Evolutionary conservation across 495 filamentous ascomycete species (phyloP).

Genomic region (Penicillium robsamsonii): DNA sequence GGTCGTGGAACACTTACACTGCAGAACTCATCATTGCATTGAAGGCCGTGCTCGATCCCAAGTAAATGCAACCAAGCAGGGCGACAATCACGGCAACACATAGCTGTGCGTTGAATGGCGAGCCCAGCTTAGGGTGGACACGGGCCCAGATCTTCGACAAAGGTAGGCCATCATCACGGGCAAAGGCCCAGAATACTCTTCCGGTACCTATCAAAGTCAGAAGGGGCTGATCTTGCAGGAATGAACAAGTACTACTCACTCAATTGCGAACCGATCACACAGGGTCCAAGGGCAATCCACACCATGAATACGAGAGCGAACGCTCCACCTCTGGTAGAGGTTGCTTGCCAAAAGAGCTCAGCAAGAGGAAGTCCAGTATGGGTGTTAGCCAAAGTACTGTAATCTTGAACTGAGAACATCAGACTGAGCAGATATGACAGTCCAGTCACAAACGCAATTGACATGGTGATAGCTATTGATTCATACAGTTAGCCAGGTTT

Average conservation of each 20-base stretch:
- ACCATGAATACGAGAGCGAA: conserved; percentile 58
- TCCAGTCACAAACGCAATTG: conserved; percentile 47
- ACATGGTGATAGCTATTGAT: conserved; percentile 33
- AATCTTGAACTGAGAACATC: conserved; percentile 48
- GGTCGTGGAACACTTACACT: conserved; percentile 19
- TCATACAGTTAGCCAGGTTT: not conserved
- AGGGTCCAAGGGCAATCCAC: conserved; percentile 48
- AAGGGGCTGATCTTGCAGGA: not conserved
- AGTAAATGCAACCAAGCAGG: conserved; percentile 64
- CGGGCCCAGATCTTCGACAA: conserved; percentile 32
- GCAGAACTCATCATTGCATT: conserved; percentile 64
- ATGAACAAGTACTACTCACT: conserved; percentile 17
- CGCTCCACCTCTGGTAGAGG: conserved; percentile 58
- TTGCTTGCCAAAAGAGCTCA: conserved; percentile 71
- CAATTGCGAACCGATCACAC: conserved; percentile 53
- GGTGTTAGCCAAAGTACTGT: conserved; percentile 30
- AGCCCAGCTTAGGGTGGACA: conserved; percentile 24
- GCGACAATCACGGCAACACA: conserved; percentile 56
- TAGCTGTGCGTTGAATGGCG: conserved; percentile 61
- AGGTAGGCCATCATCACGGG: conserved; percentile 58
- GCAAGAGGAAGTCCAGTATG: conserved; percentile 65
- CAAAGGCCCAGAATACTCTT: conserved; percentile 68
- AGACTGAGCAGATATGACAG: conserved; percentile 44
- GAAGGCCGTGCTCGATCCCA: conserved; percentile 69
- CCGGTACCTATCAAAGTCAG: conserved; percentile 52